Evolutionary conservation across 2,329 filamentous ascomycete species (phyloP).

Genomic region (Pestalotiopsis sp.): DNA sequence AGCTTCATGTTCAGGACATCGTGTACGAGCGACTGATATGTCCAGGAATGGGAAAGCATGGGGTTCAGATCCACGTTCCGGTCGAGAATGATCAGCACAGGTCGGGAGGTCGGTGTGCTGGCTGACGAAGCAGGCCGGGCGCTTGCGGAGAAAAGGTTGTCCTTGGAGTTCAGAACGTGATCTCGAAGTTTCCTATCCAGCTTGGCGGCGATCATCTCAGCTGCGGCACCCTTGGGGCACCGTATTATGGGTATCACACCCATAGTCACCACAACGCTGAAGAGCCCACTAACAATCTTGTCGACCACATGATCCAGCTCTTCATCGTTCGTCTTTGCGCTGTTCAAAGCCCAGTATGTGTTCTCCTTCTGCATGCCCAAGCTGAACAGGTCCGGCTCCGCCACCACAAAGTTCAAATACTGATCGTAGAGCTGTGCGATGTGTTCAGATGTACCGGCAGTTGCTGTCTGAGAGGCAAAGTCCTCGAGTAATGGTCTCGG

Average conservation of each 20-base stretch:
- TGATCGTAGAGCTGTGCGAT: slow-evolving; percentile 95
- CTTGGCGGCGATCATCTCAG: slow-evolving; percentile 91
- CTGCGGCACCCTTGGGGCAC: slow-evolving; percentile 89
- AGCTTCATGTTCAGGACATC: slow-evolving; percentile 78
- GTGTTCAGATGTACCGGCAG: slow-evolving; percentile 82
- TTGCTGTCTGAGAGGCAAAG: slow-evolving; percentile 85
- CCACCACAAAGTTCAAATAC: slow-evolving; percentile 96
- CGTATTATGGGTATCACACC: slow-evolving; percentile 94
- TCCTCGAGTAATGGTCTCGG: slow-evolving; percentile 90
- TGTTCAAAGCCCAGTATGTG: slow-evolving; percentile 96
- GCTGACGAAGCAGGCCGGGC: slow-evolving; percentile 61
- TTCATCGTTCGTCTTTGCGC: slow-evolving; percentile 85
- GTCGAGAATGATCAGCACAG: slow-evolving; percentile 91
- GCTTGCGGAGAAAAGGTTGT: slow-evolving; percentile 83
- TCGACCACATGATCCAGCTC: slow-evolving; percentile 87
- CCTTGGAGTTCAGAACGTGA: slow-evolving; percentile 96
- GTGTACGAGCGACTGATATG: slow-evolving; percentile 70
- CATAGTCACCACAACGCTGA: slow-evolving; percentile 98
- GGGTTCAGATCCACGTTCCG: slow-evolving; percentile 94
- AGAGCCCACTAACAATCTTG: slow-evolving; percentile 91
- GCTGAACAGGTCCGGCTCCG: slow-evolving; percentile 93
- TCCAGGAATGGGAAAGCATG: slow-evolving; percentile 98
- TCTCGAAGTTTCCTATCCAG: slow-evolving; percentile 95
- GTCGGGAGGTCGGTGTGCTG: slow-evolving; percentile 72
- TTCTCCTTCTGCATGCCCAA: slow-evolving; percentile 88